Evolutionary conservation across 257 asterid genomes (phyloP), one percentile per base, ranked within the genome.

Genomic region (Salvia hispanica): DNA sequence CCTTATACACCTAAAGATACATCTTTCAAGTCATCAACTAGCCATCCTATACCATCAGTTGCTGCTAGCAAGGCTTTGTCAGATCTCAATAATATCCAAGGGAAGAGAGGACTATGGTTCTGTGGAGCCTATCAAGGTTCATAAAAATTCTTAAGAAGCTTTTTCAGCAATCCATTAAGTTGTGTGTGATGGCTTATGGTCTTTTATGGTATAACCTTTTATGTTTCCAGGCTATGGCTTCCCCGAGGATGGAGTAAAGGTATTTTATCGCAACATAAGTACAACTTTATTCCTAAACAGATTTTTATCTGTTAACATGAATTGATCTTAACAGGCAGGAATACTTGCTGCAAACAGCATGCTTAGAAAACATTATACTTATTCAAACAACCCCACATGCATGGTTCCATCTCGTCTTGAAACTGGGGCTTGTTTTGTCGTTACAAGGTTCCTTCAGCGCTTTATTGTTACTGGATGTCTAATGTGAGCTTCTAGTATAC

Each of bases 81-180:
- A n/a, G 79, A 80, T 71, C 85, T 90, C 33, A 51, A 77, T 51
- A 40, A 72, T 9, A 88, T 88, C 71, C 96, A 90, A 84, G 97
- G 95, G 47, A 83, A 88, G 67, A 81, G 96, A 40, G 70, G 83
- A 69, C 63, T 90, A 56, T 90, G 97, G 97, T 90, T 90, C 54
- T 84, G 85, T 74, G 97, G 97, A 75, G 87, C 90, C 48, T 88
- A 86, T 82, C 95, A 86, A 80, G 97, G 97, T 87, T 48, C 62
- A 37, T 40, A 65, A 10, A 36, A 36, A 4, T 4, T 36, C 5
- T 36, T 36, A 3, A 3, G 7, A 36, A 36, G 40, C 5, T 4
- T 36, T 40, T 28, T 56, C 48, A 14, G 12, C n/a, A 4, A 13
- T 25, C 18, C 6, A 48, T 45, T 21, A 14, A 51, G 25, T 13